Conservation (phyloP, 2,329 filamentous ascomycete species). For the Neonectria neomacrospora region DNA sequence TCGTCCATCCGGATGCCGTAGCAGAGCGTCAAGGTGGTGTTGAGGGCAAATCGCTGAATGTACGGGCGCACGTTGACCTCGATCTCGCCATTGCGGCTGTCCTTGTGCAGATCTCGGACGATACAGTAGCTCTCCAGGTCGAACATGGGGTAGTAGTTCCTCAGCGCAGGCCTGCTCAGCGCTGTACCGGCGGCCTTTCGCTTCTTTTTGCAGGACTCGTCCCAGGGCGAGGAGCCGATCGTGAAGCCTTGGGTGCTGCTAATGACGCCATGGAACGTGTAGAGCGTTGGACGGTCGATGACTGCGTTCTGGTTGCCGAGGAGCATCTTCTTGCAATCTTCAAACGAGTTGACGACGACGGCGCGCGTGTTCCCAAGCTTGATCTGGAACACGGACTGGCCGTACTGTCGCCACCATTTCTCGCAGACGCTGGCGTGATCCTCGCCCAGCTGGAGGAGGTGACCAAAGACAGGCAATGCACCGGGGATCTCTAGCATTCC, state of each 20-base stretch:
- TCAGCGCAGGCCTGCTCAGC: conserved; percentile 57
- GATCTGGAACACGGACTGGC: conserved; percentile 52
- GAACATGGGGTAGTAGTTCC: conserved; percentile 63
- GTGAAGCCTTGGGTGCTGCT: conserved; percentile 64
- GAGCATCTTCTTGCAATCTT: conserved; percentile 62
- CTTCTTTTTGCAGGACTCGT: conserved; percentile 64
- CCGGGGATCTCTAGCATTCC: conserved; percentile 62
- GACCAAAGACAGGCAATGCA: conserved; percentile 60
- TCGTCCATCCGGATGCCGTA: conserved; percentile 66
- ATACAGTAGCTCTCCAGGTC: conserved; percentile 64
- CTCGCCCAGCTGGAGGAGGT: conserved; percentile 62
- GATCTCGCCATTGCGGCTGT: conserved; percentile 53
- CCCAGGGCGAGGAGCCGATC: conserved; percentile 65
- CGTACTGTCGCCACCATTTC: conserved; percentile 60
- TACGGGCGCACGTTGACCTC: conserved; percentile 61
- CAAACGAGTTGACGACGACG: conserved; percentile 64
- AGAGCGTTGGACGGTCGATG: conserved; percentile 61
- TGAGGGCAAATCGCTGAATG: conserved; percentile 64
- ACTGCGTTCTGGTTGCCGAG: conserved; percentile 61
- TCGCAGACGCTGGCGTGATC: conserved; percentile 65
- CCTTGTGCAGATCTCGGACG: conserved; percentile 57
- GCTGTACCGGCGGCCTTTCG: conserved; percentile 62
- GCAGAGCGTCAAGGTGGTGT: conserved; percentile 64
- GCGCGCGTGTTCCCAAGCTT: conserved; percentile 63
- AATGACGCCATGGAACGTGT: conserved; percentile 65